Percentiles rank a stretch among this genome's conserved stretches.
phyloP scores from a whole-genome alignment of 768 basidiomycete genomes.

The Amanita molliuscula region DNA sequence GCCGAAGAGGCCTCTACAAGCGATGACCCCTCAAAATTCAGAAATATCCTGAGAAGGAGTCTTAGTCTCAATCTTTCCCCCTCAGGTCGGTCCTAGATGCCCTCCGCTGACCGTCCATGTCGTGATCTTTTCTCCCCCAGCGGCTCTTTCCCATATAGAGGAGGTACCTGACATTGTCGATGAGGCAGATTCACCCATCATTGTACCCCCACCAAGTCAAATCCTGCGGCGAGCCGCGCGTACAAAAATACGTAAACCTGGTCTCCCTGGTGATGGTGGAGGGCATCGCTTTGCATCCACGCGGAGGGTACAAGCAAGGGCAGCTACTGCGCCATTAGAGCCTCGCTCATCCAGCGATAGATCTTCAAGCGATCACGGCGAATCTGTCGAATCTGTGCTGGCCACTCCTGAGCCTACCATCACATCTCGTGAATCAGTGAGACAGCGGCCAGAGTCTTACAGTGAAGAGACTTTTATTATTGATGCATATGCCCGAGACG shows the following conservation, averaged over 20 bases:
- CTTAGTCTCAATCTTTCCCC: constrained; percentile 81
- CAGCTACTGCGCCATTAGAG: constrained; percentile 22
- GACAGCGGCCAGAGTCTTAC: constrained; percentile 57
- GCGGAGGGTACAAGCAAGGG: constrained; percentile 24
- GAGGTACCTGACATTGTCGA: constrained; percentile 59
- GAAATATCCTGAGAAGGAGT: constrained; percentile 73
- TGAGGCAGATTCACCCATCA: constrained; percentile 85
- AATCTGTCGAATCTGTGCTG: constrained; percentile 28
- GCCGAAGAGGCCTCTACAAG: constrained; percentile 83
- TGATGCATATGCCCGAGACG: constrained; percentile 67
- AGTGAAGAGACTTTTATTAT: constrained; percentile 78
- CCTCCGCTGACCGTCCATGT: constrained; percentile 6
- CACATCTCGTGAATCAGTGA: constrained; percentile 34
- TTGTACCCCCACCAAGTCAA: constrained; percentile 79
- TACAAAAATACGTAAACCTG: constrained; percentile 90
- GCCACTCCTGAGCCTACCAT: constrained; percentile 28
- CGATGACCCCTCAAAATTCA: constrained; percentile 73
- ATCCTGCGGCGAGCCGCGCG: constrained; percentile 87
- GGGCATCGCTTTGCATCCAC: constrained; percentile 72
- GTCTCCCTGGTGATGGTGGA: constrained; percentile 62
- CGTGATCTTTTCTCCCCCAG: constrained; percentile 10
- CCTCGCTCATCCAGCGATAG: constrained; percentile 59
- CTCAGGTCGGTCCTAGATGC: constrained; percentile 51
- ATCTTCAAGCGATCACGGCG: constrained; percentile 62
- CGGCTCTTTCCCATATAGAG: constrained; percentile 62